phyloP scores from a whole-genome alignment of 495 filamentous ascomycete genomes.

The Cetradonia linearis region DNA sequence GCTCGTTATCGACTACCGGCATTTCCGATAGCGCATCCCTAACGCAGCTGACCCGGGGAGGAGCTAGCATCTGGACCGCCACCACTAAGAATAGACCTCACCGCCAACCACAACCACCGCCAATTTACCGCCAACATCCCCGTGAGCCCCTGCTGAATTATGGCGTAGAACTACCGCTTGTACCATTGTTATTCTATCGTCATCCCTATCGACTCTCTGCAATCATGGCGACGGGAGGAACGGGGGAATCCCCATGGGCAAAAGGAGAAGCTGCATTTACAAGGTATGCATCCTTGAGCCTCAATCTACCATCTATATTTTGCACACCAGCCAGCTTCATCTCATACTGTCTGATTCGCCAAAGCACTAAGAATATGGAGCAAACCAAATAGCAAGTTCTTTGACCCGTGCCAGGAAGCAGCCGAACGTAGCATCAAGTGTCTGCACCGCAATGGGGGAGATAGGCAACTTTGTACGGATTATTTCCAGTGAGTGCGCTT shows the following conservation, averaged over 20 bases:
- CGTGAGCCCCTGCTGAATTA: background rate
- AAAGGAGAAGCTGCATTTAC: conserved; percentile 21
- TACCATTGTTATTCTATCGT: background rate
- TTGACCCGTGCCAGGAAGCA: conserved; percentile 92
- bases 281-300: conserved; percentile 14
- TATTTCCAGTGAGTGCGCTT: conserved; percentile 71
- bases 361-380: conserved; percentile 35
- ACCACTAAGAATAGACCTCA: conserved; percentile 8
- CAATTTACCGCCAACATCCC: background rate
- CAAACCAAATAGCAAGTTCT: conserved; percentile 74
- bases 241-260: conserved; percentile 20
- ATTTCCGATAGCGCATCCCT: conserved; percentile 3
- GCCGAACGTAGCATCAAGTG: conserved; percentile 76
- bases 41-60: conserved; percentile 2
- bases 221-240: conserved; percentile 11
- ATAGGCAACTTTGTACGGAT: conserved; percentile 78
- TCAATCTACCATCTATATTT: background rate
- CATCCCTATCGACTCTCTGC: background rate
- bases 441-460: conserved; percentile 73
- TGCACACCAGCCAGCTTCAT: background rate
- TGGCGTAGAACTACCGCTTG: background rate
- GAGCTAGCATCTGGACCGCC: conserved; percentile 1
- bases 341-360: background rate
- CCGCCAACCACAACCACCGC: background rate
- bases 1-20: conserved; percentile 6